A percentile compares a stretch with the other conserved stretches of the same genome.
Evolutionary conservation across 257 asterid species (phyloP).

Genomic region (Cordia subcordata): DNA sequence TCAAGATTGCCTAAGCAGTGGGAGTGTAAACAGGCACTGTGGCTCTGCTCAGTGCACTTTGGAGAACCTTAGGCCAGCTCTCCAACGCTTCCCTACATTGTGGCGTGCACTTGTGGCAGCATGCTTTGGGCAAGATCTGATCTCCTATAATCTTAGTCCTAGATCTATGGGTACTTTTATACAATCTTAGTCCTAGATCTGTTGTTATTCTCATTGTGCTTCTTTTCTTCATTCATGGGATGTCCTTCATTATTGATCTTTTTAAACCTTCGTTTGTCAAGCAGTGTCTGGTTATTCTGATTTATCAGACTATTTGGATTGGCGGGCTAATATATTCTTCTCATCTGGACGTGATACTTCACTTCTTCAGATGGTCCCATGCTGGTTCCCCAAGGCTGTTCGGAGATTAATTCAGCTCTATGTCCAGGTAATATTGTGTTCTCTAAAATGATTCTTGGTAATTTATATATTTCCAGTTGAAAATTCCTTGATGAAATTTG

Average conservation of each 20-base stretch:
- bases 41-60: conserved; percentile 91
- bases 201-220: conserved; percentile 38
- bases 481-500: too few species aligned
- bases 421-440: conserved; percentile 52
- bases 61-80: conserved; percentile 92
- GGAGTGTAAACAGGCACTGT: conserved; percentile 79
- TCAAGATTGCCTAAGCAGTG: conserved; percentile 93
- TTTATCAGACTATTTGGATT: conserved; percentile 78
- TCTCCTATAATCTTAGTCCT: conserved; percentile 40
- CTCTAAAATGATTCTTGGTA: background rate
- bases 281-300: conserved; percentile 73
- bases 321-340: conserved; percentile 94
- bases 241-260: conserved; percentile 8
- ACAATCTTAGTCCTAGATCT: conserved; percentile 48
- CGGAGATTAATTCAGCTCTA: conserved; percentile 94
- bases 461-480: background rate
- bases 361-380: conserved; percentile 91
- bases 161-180: conserved; percentile 57
- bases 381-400: conserved; percentile 92
- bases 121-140: conserved; percentile 86
- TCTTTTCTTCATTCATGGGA: conserved; percentile 16
- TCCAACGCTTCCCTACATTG: conserved; percentile 86
- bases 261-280: conserved; percentile 15
- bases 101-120: conserved; percentile 80
- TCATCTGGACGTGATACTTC: conserved; percentile 88